Percentiles rank a stretch among this genome's conserved stretches.
These are phyloP conservation scores for Sonneratia alba DNA, from an alignment of 345 rosid genomes.

Conservation along the genomic window DNA sequence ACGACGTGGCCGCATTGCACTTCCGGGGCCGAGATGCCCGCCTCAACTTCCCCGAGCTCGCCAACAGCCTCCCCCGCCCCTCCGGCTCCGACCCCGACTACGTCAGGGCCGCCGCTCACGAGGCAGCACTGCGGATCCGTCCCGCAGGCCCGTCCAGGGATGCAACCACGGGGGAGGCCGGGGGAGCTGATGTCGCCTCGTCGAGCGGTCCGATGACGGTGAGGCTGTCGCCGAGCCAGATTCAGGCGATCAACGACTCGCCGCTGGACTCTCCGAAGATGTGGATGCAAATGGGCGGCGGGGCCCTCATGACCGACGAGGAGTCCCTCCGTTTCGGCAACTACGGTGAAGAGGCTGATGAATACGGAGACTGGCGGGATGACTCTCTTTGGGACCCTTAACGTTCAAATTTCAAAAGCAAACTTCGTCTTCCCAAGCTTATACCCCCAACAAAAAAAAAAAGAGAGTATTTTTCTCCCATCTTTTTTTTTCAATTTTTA, in stretches of 20 bases:
- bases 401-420: not conserved
- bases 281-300: slow-evolving; percentile 32
- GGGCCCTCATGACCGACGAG: not conserved
- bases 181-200: not conserved
- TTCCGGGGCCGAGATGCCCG: slow-evolving; percentile 59
- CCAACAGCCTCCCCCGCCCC: slow-evolving; percentile 53
- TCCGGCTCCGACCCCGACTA: slow-evolving; percentile 48
- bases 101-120: slow-evolving; percentile 67
- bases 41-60: slow-evolving; percentile 70
- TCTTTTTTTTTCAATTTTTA: not conserved
- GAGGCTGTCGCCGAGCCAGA: slow-evolving; percentile 61
- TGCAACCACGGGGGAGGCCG: slow-evolving; percentile 21
- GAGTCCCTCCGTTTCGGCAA: not conserved
- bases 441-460: too few species aligned
- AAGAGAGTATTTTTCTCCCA: not conserved
- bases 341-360: not conserved
- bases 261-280: slow-evolving; percentile 68
- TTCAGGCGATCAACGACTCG: slow-evolving; percentile 72
- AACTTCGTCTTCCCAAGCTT: too few species aligned
- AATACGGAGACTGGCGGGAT: slow-evolving; percentile 2
- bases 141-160: slow-evolving; percentile 20
- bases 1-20: slow-evolving; percentile 73
- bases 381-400: slow-evolving; percentile 12
- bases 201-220: slow-evolving; percentile 32
- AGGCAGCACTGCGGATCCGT: slow-evolving; percentile 33